These are phyloP conservation scores for Fusarium pseudograminearum DNA, from an alignment of 2,329 filamentous ascomycete species.

Conservation along the genomic window DNA sequence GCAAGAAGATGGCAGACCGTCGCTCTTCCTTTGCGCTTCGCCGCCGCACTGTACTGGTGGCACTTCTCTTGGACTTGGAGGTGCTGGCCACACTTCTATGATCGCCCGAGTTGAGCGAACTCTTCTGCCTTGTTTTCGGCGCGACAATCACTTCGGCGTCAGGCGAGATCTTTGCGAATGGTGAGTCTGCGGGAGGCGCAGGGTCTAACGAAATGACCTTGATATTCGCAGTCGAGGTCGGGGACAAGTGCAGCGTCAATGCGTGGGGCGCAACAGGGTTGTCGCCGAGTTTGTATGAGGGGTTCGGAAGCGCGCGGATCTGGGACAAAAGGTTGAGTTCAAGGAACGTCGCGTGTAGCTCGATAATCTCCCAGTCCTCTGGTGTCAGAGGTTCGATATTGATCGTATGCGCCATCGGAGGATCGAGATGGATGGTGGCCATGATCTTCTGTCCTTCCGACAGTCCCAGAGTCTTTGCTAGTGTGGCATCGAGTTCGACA, in stretches of 20 bases:
- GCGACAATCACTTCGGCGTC: constrained; percentile 98
- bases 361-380: constrained; percentile 99
- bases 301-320: constrained; percentile 93
- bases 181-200: constrained; percentile 71
- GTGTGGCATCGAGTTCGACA: constrained; percentile 88
- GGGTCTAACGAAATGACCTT: constrained; percentile 87
- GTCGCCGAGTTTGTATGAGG: constrained; percentile 68
- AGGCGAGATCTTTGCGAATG: constrained; percentile 92
- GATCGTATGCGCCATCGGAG: constrained; percentile 90
- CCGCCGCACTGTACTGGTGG: constrained; percentile 76
- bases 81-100: constrained; percentile 83
- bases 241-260: constrained; percentile 91
- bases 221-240: constrained; percentile 94
- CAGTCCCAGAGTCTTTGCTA: constrained; percentile 81
- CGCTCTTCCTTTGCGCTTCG: constrained; percentile 71
- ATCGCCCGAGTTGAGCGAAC: constrained; percentile 74
- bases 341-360: constrained; percentile 94
- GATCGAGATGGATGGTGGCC: constrained; percentile 83
- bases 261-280: constrained; percentile 74
- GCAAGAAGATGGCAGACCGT: constrained; percentile 78
- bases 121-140: constrained; percentile 85
- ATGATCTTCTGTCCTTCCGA: constrained; percentile 84
- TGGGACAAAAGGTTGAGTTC: constrained; percentile 94
- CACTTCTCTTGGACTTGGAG: constrained; percentile 82
- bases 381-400: constrained; percentile 96